Evolutionary conservation across 495 filamentous ascomycete species (phyloP), one percentile per base, ranked within the genome.

Genomic region (Aspergillus nidulans): DNA sequence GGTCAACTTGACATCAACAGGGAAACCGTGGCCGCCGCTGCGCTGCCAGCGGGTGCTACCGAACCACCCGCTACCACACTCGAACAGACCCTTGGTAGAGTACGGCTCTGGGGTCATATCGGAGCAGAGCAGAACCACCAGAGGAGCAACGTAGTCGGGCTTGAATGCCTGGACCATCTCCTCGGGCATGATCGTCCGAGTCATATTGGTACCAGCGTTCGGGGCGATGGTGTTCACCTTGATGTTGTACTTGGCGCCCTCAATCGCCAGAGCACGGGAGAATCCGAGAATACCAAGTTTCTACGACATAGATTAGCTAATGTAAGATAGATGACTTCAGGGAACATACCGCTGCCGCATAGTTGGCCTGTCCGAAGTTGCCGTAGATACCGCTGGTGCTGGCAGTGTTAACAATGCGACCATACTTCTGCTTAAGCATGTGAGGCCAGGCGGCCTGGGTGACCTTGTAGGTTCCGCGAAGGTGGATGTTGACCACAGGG

Each of bases 141-240:
- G 69, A 43, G 94, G 94, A 41, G 94, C 94, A 71, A 98, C 92
- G 69, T 97, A 97, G 63, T 97, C 94, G 41, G 94, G 94, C 85
- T 98, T 98, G 83, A 98, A 96, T 32, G 94, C 95, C 78, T 97
- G 92, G 40, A 98, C 91, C 78, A 97, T 85, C 75, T 97, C 94
- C 67, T 97, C 91, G 34, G 94, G 95, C 76, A 98, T 86, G 75
- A 98, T 90, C 51, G 89, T 92, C 53, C 85, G 80, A 56, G 94
- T 98, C 90, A 98, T 95, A 65, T 88, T 86, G 34, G 94, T 98
- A 60, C 94, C 94, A 36, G 94, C 94, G 65, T 98, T 98, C 38
- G 94, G 94, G 26, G 94, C 94, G 60, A 98, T 96, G 44, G 95
- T 97, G 80, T 98, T 98, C 65, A 96, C 91, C 69, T 83, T 90